Evolutionary conservation across 1,284 basidiomycete genomes (phyloP).

Genomic region (Leccinum griseonigrum): DNA sequence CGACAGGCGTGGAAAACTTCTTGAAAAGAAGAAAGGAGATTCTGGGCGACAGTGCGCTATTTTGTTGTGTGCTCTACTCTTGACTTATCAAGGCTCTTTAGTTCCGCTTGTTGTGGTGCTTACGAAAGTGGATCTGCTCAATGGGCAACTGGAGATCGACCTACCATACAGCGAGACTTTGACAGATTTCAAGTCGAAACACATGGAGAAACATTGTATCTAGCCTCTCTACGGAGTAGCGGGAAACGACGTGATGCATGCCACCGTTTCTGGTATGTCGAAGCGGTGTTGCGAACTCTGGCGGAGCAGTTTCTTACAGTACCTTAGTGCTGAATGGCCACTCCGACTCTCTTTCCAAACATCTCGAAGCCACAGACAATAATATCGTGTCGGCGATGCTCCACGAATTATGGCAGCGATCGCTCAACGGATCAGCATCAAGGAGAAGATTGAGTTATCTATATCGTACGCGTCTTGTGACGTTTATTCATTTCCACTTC

Average conservation of each 20-base stretch:
- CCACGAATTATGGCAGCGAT: constrained; percentile 8
- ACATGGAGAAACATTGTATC: constrained; percentile 4
- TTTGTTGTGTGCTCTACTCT: background rate
- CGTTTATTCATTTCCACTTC: background rate
- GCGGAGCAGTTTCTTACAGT: background rate
- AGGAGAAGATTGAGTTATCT: constrained; percentile 16
- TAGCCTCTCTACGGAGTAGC: background rate
- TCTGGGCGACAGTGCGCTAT: constrained; percentile 11
- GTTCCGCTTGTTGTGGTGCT: constrained; percentile 18
- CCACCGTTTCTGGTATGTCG: constrained; percentile 13
- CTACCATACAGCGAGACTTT: background rate
- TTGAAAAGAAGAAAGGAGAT: constrained; percentile 5
- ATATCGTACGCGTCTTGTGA: constrained; percentile 11
- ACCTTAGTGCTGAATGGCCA: constrained; percentile 5
- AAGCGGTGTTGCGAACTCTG: background rate
- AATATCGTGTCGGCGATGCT: constrained; percentile 9
- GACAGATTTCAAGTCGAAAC: background rate
- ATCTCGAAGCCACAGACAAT: constrained; percentile 9
- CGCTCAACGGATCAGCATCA: constrained; percentile 22
- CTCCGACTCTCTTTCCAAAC: background rate
- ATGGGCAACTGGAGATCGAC: constrained; percentile 6
- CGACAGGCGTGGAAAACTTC: constrained; percentile 14
- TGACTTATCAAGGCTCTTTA: background rate
- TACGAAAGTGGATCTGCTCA: constrained; percentile 15
- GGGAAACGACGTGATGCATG: background rate